Conservation (phyloP, 2,329 filamentous ascomycete species). For the Neoscytalidium dimidiatum region DNA sequence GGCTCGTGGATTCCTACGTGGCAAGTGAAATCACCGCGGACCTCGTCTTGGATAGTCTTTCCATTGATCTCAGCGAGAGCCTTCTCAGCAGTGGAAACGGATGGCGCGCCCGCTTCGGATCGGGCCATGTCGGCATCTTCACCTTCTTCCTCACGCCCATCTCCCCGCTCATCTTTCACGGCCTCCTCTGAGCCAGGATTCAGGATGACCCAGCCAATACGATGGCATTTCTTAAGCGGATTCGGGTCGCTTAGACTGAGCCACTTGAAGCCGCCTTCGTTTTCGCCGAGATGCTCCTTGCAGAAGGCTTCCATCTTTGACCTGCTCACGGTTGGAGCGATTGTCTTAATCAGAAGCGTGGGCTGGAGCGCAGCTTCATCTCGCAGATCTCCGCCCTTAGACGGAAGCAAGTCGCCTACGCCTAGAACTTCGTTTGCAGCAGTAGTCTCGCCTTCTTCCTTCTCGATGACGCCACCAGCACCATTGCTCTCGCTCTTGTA, state of each 20-base stretch:
- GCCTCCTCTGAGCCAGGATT: conserved; percentile 73
- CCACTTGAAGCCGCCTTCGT: conserved; percentile 91
- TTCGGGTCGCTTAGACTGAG: conserved; percentile 95
- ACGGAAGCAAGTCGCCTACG: conserved; percentile 86
- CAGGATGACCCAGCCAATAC: conserved; percentile 98
- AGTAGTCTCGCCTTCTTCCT: conserved; percentile 92
- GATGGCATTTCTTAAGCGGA: conserved; percentile 92
- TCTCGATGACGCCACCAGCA: conserved; percentile 80
- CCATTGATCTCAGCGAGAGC: conserved; percentile 94
- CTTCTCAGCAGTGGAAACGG: conserved; percentile 68
- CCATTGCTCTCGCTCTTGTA: conserved; percentile 93
- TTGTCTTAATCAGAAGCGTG: conserved; percentile 95
- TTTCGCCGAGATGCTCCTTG: conserved; percentile 89
- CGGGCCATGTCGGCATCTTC: conserved; percentile 46
- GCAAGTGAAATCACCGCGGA: conserved; percentile 93
- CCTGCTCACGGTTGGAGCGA: conserved; percentile 92
- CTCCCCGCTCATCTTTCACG: conserved; percentile 68
- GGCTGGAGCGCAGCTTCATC: conserved; percentile 89
- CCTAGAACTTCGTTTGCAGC: conserved; percentile 90
- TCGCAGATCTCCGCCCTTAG: conserved; percentile 78
- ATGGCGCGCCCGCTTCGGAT: conserved; percentile 32
- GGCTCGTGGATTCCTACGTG: conserved; percentile 96
- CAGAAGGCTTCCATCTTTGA: conserved; percentile 92
- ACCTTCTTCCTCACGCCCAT: conserved; percentile 68
- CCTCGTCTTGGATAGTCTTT: conserved; percentile 94